Conservation (phyloP, 106 monocot species). For the Amphibolis antarctica region DNA sequence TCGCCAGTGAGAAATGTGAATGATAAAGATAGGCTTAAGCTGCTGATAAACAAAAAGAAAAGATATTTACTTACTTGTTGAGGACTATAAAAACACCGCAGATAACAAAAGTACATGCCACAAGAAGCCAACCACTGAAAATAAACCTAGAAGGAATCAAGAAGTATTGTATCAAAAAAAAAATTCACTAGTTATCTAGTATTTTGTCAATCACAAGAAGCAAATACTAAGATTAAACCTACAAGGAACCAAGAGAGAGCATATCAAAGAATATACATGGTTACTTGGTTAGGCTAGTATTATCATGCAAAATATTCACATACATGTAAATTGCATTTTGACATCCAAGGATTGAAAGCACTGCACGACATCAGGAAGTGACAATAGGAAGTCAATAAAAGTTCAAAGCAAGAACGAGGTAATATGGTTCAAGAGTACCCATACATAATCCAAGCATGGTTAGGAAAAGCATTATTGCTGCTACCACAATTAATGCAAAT, state of each 20-base stretch:
- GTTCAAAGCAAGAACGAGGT: neutral
- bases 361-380: conserved; percentile 25
- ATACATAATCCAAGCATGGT: conserved; percentile 60
- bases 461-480: conserved; percentile 55
- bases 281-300: neutral
- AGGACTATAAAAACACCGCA: conserved; percentile 63
- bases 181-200: too few species aligned
- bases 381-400: neutral
- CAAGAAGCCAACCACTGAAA: conserved; percentile 58
- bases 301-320: conserved; percentile 7
- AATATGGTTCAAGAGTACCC: conserved; percentile 6
- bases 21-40: too few species aligned
- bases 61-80: conserved; percentile 39
- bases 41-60: neutral
- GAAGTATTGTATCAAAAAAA: neutral
- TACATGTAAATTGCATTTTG: conserved; percentile 66
- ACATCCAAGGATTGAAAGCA: conserved; percentile 36
- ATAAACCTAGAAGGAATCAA: conserved; percentile 46
- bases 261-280: too few species aligned
- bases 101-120: conserved; percentile 51
- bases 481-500: conserved; percentile 38
- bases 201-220: neutral
- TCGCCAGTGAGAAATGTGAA: too few species aligned
- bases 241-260: too few species aligned
- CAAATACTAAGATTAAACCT: neutral